phyloP scores from a whole-genome alignment of 2,329 filamentous ascomycete species.

The Trichoderma endophyticum region DNA sequence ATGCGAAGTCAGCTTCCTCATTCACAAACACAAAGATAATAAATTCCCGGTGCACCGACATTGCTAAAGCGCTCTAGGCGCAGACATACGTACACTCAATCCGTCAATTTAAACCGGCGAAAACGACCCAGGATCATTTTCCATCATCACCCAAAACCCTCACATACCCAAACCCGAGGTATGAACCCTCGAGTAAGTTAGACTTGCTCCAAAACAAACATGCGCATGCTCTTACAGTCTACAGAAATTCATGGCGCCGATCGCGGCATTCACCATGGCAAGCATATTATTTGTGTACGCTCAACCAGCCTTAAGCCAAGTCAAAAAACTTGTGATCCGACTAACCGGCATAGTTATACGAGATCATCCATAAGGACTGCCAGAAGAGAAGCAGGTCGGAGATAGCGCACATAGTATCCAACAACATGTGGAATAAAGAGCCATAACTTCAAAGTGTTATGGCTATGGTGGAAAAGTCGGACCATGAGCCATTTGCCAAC shows the following conservation, averaged over 20 bases:
- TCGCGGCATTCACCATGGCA: background rate
- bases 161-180: background rate
- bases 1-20: background rate
- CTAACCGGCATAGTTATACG: conserved; percentile 1
- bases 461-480: background rate
- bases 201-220: background rate
- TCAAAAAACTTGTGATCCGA: background rate
- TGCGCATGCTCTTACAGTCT: background rate
- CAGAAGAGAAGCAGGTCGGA: background rate
- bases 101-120: background rate
- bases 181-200: background rate
- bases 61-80: background rate
- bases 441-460: background rate
- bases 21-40: background rate
- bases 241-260: background rate
- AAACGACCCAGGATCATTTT: background rate
- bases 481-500: background rate
- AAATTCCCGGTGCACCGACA: background rate
- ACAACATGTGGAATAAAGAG: background rate
- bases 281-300: conserved; percentile 2
- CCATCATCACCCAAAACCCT: background rate
- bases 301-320: background rate
- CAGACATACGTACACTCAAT: background rate
- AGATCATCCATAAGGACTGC: background rate
- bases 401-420: background rate